Evolutionary conservation across 345 rosid species (phyloP).

Genomic region (Bruguiera parviflora): DNA sequence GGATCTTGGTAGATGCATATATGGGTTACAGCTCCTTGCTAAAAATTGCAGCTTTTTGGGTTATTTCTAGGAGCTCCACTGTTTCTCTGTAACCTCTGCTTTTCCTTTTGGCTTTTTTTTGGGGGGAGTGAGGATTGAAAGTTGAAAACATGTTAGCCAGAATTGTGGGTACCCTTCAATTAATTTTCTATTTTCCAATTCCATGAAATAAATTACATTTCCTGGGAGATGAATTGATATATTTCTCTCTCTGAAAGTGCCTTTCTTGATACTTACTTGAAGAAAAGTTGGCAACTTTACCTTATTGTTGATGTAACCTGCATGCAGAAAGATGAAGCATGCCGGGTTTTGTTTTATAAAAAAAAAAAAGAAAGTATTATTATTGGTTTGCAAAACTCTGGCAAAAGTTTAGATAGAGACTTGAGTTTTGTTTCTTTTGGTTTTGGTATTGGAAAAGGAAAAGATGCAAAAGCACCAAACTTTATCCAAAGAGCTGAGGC

Average conservation of each 20-base stretch:
- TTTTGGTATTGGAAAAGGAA: conserved; percentile 15
- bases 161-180: no score
- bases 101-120: neutral
- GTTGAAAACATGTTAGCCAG: no score
- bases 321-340: no score
- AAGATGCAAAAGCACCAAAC: conserved; percentile 32
- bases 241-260: neutral
- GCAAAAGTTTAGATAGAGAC: neutral
- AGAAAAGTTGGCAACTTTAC: neutral
- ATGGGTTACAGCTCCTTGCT: neutral
- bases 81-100: neutral
- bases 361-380: no score
- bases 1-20: neutral
- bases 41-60: neutral
- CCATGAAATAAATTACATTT: neutral
- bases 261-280: neutral
- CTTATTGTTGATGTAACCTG: neutral
- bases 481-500: conserved; percentile 35
- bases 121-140: no score
- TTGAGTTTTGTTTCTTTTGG: neutral
- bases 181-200: no score
- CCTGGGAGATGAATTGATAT: neutral
- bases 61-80: neutral
- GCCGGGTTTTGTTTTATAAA: no score
- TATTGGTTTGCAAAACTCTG: neutral